These are phyloP conservation scores for Brassica hybrid DNA, from an alignment of 441 rosid species.

Conservation along the genomic window DNA sequence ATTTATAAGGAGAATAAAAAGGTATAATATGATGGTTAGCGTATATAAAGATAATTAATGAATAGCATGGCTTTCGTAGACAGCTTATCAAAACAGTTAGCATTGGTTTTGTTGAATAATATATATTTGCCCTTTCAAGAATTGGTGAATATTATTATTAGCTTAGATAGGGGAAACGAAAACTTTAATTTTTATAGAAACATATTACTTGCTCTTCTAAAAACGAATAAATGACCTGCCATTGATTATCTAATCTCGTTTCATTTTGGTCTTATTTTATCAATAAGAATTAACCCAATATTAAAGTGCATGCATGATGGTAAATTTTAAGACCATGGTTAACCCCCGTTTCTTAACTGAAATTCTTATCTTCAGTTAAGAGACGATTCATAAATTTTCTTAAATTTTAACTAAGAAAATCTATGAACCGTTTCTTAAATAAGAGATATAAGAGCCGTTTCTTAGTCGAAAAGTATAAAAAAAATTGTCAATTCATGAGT, in stretches of 20 bases:
- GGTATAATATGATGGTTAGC: slow-evolving; percentile 1
- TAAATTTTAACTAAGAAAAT: too few species aligned
- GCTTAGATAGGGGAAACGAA: background rate
- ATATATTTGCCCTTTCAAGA: background rate
- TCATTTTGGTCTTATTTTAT: background rate
- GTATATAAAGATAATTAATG: slow-evolving; percentile 18
- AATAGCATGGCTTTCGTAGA: slow-evolving; percentile 13
- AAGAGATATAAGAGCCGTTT: too few species aligned
- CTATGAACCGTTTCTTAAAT: too few species aligned
- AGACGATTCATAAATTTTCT: too few species aligned
- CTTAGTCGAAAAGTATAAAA: too few species aligned
- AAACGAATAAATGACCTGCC: background rate
- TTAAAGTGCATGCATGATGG: too few species aligned
- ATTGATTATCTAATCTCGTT: background rate
- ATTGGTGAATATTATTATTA: background rate
- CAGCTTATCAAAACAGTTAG: slow-evolving; percentile 17
- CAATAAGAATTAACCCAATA: too few species aligned
- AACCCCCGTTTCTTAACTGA: too few species aligned
- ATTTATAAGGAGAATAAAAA: slow-evolving; percentile 35
- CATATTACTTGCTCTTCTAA: background rate
- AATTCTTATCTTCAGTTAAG: too few species aligned
- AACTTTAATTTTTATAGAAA: background rate
- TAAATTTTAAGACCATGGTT: too few species aligned
- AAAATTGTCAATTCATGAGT: too few species aligned
- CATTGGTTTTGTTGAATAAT: background rate